Conservation (phyloP, 2,329 filamentous ascomycete species). For the Aspergillus chevalieri region DNA sequence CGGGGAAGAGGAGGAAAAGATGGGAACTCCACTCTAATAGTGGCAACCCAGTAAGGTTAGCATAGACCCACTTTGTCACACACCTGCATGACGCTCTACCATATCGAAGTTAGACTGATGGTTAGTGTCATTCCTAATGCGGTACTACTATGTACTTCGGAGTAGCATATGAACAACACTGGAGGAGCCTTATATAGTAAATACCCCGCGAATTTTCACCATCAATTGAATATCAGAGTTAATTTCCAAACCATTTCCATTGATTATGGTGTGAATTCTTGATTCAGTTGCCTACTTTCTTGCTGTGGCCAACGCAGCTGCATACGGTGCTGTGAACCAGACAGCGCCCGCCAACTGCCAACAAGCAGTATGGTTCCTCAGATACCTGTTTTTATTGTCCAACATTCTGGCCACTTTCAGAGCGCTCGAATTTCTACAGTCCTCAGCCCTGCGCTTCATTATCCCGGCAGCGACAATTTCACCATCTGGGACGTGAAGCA, state of each 20-base stretch:
- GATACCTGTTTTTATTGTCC: neutral
- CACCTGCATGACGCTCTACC: slow-evolving; percentile 1
- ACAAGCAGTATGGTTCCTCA: neutral
- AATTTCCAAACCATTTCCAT: too few relatives aligned
- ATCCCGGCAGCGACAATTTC: slow-evolving; percentile 5
- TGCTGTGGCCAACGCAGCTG: neutral
- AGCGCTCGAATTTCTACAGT: neutral
- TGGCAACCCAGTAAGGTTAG: too few relatives aligned
- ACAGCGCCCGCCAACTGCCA: neutral
- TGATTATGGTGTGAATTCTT: neutral
- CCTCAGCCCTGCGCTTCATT: slow-evolving; percentile 4
- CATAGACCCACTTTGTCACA: neutral
- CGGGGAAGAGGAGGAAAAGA: too few relatives aligned
- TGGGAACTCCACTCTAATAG: too few relatives aligned
- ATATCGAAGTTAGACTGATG: neutral
- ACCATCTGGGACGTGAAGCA: slow-evolving; percentile 15
- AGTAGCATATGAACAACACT: neutral
- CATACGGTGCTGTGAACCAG: neutral
- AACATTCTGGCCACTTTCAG: neutral
- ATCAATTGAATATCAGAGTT: neutral
- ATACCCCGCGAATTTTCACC: neutral
- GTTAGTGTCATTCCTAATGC: neutral
- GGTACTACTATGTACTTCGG: neutral
- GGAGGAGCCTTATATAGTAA: neutral
- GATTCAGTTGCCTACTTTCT: neutral